Evolutionary conservation across 768 basidiomycete species (phyloP).

Genomic region (Termitomyces eurrhizus): DNA sequence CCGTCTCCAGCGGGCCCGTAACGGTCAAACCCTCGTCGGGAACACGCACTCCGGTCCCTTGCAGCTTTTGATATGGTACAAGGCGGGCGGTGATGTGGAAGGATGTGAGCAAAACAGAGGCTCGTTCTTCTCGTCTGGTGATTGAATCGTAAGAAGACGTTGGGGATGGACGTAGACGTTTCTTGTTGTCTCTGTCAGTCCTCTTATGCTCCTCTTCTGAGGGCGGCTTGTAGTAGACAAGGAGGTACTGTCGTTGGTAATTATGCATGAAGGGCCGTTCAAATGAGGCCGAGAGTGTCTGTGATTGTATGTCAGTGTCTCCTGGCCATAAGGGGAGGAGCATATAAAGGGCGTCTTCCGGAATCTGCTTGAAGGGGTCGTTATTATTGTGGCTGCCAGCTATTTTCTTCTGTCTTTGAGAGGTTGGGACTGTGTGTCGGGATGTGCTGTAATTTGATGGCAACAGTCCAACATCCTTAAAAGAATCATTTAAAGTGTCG

Average conservation of each 20-base stretch:
- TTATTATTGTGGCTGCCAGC: constrained; percentile 22
- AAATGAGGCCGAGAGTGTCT: constrained; percentile 23
- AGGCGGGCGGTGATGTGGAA: constrained; percentile 78
- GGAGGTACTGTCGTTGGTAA: constrained; percentile 61
- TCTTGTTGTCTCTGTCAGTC: constrained; percentile 35
- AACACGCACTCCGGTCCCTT: constrained; percentile 67
- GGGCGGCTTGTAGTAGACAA: constrained; percentile 69
- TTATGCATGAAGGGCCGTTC: constrained; percentile 36
- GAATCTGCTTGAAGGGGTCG: constrained; percentile 58
- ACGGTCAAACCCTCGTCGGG: constrained; percentile 69
- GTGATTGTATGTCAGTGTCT: constrained; percentile 52
- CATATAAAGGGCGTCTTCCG: constrained; percentile 74
- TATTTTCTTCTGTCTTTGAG: constrained; percentile 27
- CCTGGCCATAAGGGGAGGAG: constrained; percentile 82
- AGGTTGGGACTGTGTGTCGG: constrained; percentile 21
- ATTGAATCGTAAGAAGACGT: constrained; percentile 32
- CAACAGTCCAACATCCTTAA: constrained; percentile 75
- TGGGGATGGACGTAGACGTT: constrained; percentile 36
- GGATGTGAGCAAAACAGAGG: constrained; percentile 46
- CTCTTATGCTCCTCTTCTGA: constrained; percentile 22
- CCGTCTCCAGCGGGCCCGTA: constrained; percentile 53
- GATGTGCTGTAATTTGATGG: constrained; percentile 42
- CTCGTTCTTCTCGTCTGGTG: constrained; percentile 35
- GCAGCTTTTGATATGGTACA: constrained; percentile 67
- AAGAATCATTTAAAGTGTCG: constrained; percentile 67